Conservation (phyloP, 2,329 filamentous ascomycete genomes). For the Aureobasidium sp. region DNA sequence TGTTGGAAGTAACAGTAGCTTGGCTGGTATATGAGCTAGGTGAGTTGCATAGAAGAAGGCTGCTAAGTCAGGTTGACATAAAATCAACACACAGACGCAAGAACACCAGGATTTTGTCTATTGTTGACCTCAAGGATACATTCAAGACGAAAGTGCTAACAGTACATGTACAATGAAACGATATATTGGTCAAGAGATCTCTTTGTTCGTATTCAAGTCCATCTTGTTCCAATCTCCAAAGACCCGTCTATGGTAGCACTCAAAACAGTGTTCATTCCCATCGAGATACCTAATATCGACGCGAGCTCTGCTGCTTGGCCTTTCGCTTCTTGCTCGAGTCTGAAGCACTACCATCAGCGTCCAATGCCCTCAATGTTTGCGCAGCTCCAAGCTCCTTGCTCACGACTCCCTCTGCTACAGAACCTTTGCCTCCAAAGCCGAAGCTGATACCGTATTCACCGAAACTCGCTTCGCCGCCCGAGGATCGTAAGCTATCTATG, state of each 20-base stretch:
- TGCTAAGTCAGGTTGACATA: background rate
- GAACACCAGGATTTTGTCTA: background rate
- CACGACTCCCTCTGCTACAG: conserved; percentile 12
- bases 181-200: background rate
- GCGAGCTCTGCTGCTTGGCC: background rate
- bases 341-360: background rate
- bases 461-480: conserved; percentile 8
- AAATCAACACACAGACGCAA: background rate
- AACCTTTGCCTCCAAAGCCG: conserved; percentile 8
- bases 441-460: conserved; percentile 10
- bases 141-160: background rate
- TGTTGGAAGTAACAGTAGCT: background rate
- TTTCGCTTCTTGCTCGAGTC: conserved; percentile 6
- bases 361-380: conserved; percentile 9
- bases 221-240: background rate
- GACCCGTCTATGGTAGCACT: background rate
- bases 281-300: conserved; percentile 5
- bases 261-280: background rate
- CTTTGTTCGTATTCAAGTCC: background rate
- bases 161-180: too few relatives aligned
- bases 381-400: conserved; percentile 7
- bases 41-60: background rate
- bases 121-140: background rate
- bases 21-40: background rate
- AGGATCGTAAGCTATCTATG: conserved; percentile 15